Evolutionary conservation across 2,329 filamentous ascomycete species (phyloP), one percentile per base, ranked within the genome.

Genomic region (Stagonosporopsis chrysanthemi): DNA sequence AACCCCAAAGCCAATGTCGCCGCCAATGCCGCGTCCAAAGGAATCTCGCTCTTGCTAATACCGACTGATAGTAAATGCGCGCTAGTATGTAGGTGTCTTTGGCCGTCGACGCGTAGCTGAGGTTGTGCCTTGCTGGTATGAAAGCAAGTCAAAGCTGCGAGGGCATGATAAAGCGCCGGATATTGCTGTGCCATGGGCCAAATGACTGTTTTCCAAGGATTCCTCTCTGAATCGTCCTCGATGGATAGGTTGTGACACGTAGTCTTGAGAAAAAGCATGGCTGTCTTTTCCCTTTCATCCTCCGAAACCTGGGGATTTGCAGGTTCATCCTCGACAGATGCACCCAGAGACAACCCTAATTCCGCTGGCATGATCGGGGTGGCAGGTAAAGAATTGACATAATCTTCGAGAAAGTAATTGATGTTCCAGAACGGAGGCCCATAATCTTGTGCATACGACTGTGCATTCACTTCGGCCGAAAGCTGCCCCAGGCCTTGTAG

Each of bases 161-260:
- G 80, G 8, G 88, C 88, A 74, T 90, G 85, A 60, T 86, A 87
- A 24, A 90, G 72, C 2, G 87, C 86, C 1, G 86, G 85, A 1
- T 83, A 86, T 35, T 85, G 80, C 63, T 80, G 81, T 1, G 86
- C 85, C 56, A 90, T 73, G 0, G 88, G 88, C 86, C 86, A 88
- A n/a, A 90, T 80, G 38, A 88, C 75, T 6, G 82, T 88, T 29
- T 86, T 81, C 88, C 88, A 90, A 2, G 87, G 87, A 64, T 90
- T 90, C 63, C 89, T 86, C 2, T 80, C 82, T 3, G 81, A 78
- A 0, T 87, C 87, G 69, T 90, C 86, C 67, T 89, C 88, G 42
- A 90, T 82, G 0, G 87, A 90, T 17, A 90, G 77, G 41, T 90
- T 88, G 7, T 86, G 85, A 67, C 87, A 89, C 0, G 87, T 90